These are phyloP conservation scores for Anthracocystis walkeri DNA, from an alignment of 1,284 basidiomycete species.

Conservation along the genomic window DNA sequence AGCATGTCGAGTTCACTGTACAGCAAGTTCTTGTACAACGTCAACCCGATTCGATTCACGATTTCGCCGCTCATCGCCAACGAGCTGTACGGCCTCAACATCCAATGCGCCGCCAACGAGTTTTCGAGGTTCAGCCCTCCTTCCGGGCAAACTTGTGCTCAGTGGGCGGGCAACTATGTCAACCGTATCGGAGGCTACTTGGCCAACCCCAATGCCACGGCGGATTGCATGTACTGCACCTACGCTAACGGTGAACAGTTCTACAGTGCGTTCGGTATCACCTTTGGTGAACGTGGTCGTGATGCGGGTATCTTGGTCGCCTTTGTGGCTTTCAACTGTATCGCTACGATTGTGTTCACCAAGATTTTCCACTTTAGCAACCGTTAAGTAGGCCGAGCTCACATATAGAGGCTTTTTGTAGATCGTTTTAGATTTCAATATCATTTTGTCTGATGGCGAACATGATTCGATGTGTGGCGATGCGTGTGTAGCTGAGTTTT, in stretches of 20 bases:
- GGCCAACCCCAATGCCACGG: constrained; percentile 77
- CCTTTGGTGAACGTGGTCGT: constrained; percentile 70
- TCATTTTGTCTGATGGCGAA: too few relatives aligned
- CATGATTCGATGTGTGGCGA: too few relatives aligned
- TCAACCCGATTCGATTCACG: constrained; percentile 60
- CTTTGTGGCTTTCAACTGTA: constrained; percentile 55
- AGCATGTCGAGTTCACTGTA: constrained; percentile 51
- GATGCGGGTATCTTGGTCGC: constrained; percentile 58
- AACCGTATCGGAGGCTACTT: constrained; percentile 82
- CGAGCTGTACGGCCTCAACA: constrained; percentile 80
- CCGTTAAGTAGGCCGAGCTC: constrained; percentile 15
- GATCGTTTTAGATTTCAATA: too few relatives aligned
- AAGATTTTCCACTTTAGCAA: constrained; percentile 56
- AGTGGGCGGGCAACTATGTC: constrained; percentile 70
- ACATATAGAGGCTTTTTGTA: neutral
- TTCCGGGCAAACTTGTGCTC: constrained; percentile 78
- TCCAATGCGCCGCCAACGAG: constrained; percentile 78
- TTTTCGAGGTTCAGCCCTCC: constrained; percentile 77
- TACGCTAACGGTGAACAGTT: constrained; percentile 79
- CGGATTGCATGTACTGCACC: constrained; percentile 79
- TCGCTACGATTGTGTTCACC: constrained; percentile 44
- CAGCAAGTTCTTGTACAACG: constrained; percentile 62
- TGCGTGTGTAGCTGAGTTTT: too few relatives aligned
- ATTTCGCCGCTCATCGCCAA: constrained; percentile 76
- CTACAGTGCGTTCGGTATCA: constrained; percentile 78